These are phyloP conservation scores for Trypanosoma grayi DNA, from an alignment of 208 protist genomes.

Conservation along the genomic window DNA sequence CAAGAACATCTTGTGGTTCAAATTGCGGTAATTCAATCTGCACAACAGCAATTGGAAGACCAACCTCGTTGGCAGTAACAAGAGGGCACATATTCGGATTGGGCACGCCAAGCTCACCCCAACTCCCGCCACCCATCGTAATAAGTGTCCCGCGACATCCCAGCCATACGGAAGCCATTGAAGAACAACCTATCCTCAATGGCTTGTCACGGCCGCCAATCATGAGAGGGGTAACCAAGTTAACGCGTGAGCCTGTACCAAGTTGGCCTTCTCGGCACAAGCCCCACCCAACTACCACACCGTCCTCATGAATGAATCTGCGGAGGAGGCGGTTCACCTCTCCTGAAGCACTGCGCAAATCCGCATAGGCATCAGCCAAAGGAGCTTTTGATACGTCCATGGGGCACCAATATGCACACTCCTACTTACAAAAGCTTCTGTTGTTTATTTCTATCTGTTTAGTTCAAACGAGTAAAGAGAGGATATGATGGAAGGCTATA, in stretches of 20 bases:
- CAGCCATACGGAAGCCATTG: constrained; percentile 65
- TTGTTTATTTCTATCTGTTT: constrained; percentile 1
- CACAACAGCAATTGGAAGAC: constrained; percentile 59
- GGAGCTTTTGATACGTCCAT: background rate
- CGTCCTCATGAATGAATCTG: constrained; percentile 61
- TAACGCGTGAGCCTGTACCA: constrained; percentile 53
- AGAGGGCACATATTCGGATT: constrained; percentile 58
- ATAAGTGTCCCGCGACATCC: constrained; percentile 54
- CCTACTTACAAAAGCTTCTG: background rate
- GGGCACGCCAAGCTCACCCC: constrained; percentile 75
- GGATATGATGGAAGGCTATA: background rate
- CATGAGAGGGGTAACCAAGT: constrained; percentile 72
- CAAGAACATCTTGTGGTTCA: constrained; percentile 38
- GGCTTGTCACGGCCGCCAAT: constrained; percentile 73
- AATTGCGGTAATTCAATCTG: constrained; percentile 48
- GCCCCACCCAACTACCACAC: constrained; percentile 78
- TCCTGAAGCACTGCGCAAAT: constrained; percentile 23
- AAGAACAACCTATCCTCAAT: constrained; percentile 63
- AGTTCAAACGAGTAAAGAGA: background rate
- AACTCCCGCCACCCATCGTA: constrained; percentile 74
- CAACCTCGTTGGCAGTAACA: constrained; percentile 58
- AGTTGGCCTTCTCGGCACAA: constrained; percentile 68
- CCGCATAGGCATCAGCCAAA: constrained; percentile 32
- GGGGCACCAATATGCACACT: too few relatives aligned
- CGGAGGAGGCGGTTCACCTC: constrained; percentile 31